A percentile compares a stretch with the other conserved stretches of the same genome.
phyloP scores from a whole-genome alignment of 352 stramenopile genomes.

The Phytophthora hibernalis region DNA sequence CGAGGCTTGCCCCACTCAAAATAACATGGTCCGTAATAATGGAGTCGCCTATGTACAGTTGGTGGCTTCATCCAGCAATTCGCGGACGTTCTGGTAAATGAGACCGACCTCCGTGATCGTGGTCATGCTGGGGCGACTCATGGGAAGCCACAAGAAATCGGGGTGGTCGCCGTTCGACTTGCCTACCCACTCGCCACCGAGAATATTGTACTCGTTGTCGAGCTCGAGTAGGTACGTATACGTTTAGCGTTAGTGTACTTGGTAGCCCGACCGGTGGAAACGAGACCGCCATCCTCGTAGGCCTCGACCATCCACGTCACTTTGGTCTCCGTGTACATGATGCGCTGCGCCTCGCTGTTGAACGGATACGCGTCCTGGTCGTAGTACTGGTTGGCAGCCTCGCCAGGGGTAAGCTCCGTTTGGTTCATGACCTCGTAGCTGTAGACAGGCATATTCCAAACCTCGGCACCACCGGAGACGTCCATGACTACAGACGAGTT shows the following conservation, averaged over 20 bases:
- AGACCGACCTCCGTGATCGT: constrained; percentile 43
- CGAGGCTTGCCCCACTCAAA: not conserved
- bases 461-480: constrained; percentile 39
- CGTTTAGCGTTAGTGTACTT: constrained; percentile 33
- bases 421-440: constrained; percentile 53
- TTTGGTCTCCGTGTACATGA: constrained; percentile 52
- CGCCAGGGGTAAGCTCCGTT: constrained; percentile 40
- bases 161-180: constrained; percentile 42
- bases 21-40: not conserved
- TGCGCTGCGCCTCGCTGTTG: constrained; percentile 43
- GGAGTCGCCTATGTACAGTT: constrained; percentile 21
- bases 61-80: constrained; percentile 31
- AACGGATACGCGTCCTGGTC: constrained; percentile 52
- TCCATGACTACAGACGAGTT: constrained; percentile 57
- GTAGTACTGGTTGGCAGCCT: constrained; percentile 46
- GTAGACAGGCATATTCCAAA: constrained; percentile 72
- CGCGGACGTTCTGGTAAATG: constrained; percentile 41
- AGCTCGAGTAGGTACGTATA: constrained; percentile 55
- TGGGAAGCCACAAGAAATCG: constrained; percentile 50
- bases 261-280: constrained; percentile 28
- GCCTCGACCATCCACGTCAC: constrained; percentile 58
- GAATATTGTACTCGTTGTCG: constrained; percentile 44
- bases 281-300: constrained; percentile 48
- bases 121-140: constrained; percentile 24
- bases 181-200: constrained; percentile 51